These are phyloP conservation scores for Neurospora sp. DNA, from an alignment of 495 filamentous ascomycete genomes.

Conservation along the genomic window DNA sequence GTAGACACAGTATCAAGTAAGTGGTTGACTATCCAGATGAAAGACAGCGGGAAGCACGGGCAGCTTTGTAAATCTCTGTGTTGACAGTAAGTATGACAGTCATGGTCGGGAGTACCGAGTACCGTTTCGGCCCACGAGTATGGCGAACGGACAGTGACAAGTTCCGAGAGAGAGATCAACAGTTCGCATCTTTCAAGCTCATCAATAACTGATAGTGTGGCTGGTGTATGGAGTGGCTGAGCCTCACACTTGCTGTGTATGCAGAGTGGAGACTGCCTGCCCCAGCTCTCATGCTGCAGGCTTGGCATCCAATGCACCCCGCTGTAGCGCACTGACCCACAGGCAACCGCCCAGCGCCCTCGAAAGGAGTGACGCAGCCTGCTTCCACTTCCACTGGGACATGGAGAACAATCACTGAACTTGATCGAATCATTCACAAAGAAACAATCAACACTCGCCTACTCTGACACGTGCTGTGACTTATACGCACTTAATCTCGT, in stretches of 20 bases:
- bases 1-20: background rate
- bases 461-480: background rate
- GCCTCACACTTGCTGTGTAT: background rate
- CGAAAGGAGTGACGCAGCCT: constrained; percentile 9
- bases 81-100: background rate
- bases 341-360: background rate
- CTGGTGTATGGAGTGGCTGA: background rate
- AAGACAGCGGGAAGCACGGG: background rate
- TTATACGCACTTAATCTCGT: constrained; percentile 10
- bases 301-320: background rate
- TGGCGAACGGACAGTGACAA: background rate
- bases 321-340: background rate
- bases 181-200: background rate
- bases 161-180: background rate
- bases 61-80: background rate
- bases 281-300: background rate
- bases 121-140: background rate
- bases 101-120: background rate
- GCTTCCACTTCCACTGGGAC: background rate
- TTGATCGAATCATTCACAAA: background rate
- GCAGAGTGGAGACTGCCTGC: background rate
- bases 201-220: background rate
- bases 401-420: background rate
- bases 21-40: background rate
- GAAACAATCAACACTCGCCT: background rate